Evolutionary conservation across 768 basidiomycete genomes (phyloP), one percentile per base, ranked within the genome.

Genomic region (Tylopilus subfusipes): DNA sequence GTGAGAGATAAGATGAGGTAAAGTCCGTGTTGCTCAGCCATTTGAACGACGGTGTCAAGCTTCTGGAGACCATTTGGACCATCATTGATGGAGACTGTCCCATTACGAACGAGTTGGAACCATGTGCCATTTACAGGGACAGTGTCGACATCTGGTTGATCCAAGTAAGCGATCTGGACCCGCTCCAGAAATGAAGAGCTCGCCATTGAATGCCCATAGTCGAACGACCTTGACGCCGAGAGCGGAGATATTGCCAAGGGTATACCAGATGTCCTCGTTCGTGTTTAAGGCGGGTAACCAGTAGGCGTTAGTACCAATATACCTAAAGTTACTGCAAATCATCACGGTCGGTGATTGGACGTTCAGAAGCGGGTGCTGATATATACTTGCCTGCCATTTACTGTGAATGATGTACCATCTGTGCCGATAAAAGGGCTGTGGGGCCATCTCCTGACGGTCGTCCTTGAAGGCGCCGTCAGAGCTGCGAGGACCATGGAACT

Each of bases 201-300:
- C 34, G 79, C 85, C 86, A 68, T 88, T 87, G 68, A 88, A 88
- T 18, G 78, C 87, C 87, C 87, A 89, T 4, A 81, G 73, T 39
- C 86, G 76, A 27, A 88, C 79, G 21, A 84, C 84, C 36, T 72
- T 81, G 58, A 84, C 76, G 9, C 82, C 82, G 13, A 73, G 66
- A 3, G 76, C 74, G 13, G 80, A 77, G 51, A 89, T 85, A 56
- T 80, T 82, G 2, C 74, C 75, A 33, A 89, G 66, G 4, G 84
- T 83, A 45, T 72, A 62, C 64, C 78, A 74, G 42, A 89, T 82
- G 61, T 89, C 86, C 42, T 73, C 64, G 44, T 78, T 66, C 25
- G 73, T 65, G 62, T 85, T 84, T 31, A 88, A 64, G 39, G 73
- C 68, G 29, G 78, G 68, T 31, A 89, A 62, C 87, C 86, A 89